A percentile compares a stretch with the other conserved stretches of the same genome.
Conservation (phyloP, 495 filamentous ascomycete genomes). For the Penicillium mononematosum region DNA sequence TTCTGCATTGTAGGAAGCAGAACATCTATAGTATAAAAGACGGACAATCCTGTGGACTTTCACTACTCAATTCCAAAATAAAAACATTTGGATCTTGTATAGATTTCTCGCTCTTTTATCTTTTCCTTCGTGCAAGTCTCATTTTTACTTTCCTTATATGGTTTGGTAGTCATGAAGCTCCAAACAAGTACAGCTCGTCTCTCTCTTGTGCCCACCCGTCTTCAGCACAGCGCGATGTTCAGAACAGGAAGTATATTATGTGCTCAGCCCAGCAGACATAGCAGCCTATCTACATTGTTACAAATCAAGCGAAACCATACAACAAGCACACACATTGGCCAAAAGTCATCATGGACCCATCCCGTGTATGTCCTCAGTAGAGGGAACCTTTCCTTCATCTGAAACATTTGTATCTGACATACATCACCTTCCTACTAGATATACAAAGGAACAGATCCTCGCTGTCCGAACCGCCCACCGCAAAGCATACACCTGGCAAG, state of each 20-base stretch:
- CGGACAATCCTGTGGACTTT: neutral
- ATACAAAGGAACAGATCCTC: constrained; percentile 46
- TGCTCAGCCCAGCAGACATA: neutral
- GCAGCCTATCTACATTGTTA: neutral
- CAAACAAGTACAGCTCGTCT: constrained; percentile 1
- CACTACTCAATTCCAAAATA: neutral
- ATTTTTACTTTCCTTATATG: too few species aligned
- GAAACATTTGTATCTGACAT: neutral
- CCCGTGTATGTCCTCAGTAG: constrained; percentile 6
- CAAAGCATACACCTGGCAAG: constrained; percentile 55
- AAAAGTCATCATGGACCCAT: constrained; percentile 15
- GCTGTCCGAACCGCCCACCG: constrained; percentile 59
- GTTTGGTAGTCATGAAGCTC: neutral
- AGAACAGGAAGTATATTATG: neutral
- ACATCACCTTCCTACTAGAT: neutral
- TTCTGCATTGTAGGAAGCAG: constrained; percentile 21
- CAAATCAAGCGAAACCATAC: constrained; percentile 2
- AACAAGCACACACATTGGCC: neutral
- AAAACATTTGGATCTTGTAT: neutral
- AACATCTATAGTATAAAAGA: constrained; percentile 6
- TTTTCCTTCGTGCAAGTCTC: neutral
- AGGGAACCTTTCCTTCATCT: neutral
- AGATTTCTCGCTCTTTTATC: neutral
- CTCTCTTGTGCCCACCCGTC: neutral
- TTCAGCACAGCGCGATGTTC: neutral